Percentiles rank a stretch among this genome's conserved stretches.
These are phyloP conservation scores for Irpex sp. DNA, from an alignment of 1,284 basidiomycete genomes.

Conservation along the genomic window DNA sequence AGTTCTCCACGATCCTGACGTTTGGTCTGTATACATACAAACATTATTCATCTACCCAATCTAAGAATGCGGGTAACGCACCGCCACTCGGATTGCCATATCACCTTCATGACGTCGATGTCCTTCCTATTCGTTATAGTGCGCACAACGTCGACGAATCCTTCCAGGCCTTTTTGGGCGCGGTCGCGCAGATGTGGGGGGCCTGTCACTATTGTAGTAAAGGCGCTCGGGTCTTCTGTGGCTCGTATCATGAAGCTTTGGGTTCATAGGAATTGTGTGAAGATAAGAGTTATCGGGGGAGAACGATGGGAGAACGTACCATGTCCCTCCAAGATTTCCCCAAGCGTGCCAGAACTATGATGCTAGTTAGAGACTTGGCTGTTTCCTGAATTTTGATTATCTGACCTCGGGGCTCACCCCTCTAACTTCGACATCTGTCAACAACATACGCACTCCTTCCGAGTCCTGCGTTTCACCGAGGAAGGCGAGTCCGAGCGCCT, in stretches of 20 bases:
- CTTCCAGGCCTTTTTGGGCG: background rate
- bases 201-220: background rate
- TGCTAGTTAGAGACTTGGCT: conserved; percentile 4
- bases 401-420: conserved; percentile 19
- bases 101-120: background rate
- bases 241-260: background rate
- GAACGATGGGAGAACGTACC: conserved; percentile 15
- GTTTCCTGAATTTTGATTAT: background rate
- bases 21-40: conserved; percentile 21
- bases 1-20: conserved; percentile 29
- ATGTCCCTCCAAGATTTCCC: background rate
- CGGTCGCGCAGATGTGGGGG: background rate
- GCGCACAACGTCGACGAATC: background rate
- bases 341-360: conserved; percentile 11
- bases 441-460: conserved; percentile 22
- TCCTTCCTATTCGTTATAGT: background rate
- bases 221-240: background rate
- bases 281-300: background rate
- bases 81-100: background rate
- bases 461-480: conserved; percentile 24
- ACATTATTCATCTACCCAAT: background rate
- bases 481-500: conserved; percentile 26
- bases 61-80: background rate
- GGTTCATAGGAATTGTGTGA: background rate
- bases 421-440: conserved; percentile 27